These are phyloP conservation scores for Thalassia testudinum DNA, from an alignment of 116 monocot genomes.

Conservation along the genomic window DNA sequence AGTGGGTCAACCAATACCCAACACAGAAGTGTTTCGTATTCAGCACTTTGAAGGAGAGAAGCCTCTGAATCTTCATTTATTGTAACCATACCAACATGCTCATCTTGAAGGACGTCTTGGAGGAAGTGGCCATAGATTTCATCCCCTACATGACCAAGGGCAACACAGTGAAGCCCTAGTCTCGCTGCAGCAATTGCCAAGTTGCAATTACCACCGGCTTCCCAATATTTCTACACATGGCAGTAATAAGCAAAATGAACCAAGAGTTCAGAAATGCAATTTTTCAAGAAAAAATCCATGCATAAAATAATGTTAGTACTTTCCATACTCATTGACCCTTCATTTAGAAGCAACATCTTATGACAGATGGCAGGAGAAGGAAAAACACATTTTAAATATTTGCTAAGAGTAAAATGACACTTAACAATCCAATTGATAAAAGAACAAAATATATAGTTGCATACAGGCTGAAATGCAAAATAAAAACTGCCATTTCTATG, in stretches of 20 bases:
- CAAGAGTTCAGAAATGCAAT: neutral
- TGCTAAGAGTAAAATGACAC: too few species aligned
- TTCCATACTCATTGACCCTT: neutral
- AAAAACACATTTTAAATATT: too few species aligned
- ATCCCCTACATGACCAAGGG: conserved; percentile 87
- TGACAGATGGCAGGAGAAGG: neutral
- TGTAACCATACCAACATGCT: conserved; percentile 52
- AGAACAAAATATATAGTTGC: too few species aligned
- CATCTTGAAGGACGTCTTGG: conserved; percentile 56
- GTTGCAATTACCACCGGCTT: conserved; percentile 95
- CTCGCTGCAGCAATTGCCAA: conserved; percentile 85
- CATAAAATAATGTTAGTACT: neutral
- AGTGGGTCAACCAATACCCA: conserved; percentile 96
- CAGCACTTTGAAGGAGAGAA: conserved; percentile 8
- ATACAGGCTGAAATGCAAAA: too few species aligned
- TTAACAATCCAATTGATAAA: too few species aligned
- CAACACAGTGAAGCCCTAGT: conserved; percentile 57
- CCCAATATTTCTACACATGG: conserved; percentile 71
- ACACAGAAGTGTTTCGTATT: conserved; percentile 82
- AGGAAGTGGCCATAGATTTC: conserved; percentile 87
- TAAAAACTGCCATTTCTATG: too few species aligned
- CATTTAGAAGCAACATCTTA: too few species aligned
- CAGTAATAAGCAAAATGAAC: conserved; percentile 6
- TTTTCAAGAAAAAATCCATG: neutral
- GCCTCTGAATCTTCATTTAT: conserved; percentile 45